Conservation (phyloP, 1,284 basidiomycete species). For the Xerocomus amazonicus region DNA sequence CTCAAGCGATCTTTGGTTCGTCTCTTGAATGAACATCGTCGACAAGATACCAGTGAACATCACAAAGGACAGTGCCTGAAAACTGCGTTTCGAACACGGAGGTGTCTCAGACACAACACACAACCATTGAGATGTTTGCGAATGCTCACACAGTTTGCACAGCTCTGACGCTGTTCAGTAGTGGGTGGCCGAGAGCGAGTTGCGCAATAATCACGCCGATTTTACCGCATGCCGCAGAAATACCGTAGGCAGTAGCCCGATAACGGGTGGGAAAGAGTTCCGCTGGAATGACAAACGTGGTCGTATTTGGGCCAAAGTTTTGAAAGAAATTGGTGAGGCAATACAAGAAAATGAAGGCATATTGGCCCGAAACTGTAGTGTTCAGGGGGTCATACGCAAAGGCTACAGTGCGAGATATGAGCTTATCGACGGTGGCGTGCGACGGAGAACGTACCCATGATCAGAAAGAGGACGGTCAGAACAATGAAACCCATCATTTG, state of each 20-base stretch:
- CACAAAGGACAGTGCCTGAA: conserved; percentile 52
- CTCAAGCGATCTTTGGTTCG: conserved; percentile 53
- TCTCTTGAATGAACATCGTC: conserved; percentile 60
- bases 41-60: conserved; percentile 60
- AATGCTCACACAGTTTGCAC: conserved; percentile 35
- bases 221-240: conserved; percentile 67
- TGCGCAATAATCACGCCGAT: conserved; percentile 68
- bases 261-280: conserved; percentile 77
- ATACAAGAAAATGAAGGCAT: conserved; percentile 60
- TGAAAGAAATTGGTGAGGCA: conserved; percentile 57
- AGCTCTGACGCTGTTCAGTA: conserved; percentile 40
- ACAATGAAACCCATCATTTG: conserved; percentile 59
- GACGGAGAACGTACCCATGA: conserved; percentile 41
- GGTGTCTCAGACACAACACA: conserved; percentile 2
- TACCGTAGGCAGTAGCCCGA: conserved; percentile 68
- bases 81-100: conserved; percentile 18
- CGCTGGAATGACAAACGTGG: conserved; percentile 68
- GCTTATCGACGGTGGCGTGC: not conserved
- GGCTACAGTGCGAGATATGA: conserved; percentile 32
- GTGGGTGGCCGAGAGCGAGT: conserved; percentile 46
- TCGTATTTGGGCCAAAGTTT: conserved; percentile 70
- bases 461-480: conserved; percentile 50
- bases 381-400: conserved; percentile 57
- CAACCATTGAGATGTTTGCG: not conserved
- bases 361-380: conserved; percentile 36